Percentiles rank a stretch among this genome's conserved stretches.
Conservation (phyloP, 768 basidiomycete species). For the Pleurotus tuoliensis region DNA sequence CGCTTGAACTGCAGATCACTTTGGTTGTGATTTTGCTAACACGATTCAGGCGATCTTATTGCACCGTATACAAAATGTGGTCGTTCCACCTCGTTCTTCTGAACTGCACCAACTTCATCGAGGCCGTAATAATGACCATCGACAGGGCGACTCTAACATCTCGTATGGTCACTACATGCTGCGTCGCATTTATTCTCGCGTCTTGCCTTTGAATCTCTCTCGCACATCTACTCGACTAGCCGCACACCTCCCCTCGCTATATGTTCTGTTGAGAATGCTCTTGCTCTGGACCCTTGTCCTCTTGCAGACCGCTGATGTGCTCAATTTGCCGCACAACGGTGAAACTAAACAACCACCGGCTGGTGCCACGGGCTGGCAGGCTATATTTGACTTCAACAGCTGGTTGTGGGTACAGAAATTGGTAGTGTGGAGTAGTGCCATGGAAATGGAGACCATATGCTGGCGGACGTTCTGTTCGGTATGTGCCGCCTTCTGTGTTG, state of each 20-base stretch:
- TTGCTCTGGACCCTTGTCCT: constrained; percentile 56
- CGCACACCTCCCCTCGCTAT: constrained; percentile 62
- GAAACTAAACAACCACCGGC: constrained; percentile 1
- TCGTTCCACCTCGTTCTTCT: constrained; percentile 56
- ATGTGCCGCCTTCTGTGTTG: constrained; percentile 60
- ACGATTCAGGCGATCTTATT: constrained; percentile 56
- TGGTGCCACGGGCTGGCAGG: constrained; percentile 26
- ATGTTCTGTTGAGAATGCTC: constrained; percentile 53
- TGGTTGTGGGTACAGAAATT: constrained; percentile 28
- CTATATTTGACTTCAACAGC: constrained; percentile 8
- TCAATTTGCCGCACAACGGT: neutral
- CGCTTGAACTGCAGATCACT: too few species aligned
- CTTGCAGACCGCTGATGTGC: constrained; percentile 48
- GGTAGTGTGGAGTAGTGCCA: constrained; percentile 39
- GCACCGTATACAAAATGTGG: constrained; percentile 75
- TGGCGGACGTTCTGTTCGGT: constrained; percentile 73
- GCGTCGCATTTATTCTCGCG: constrained; percentile 26
- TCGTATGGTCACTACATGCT: constrained; percentile 17
- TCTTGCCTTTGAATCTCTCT: constrained; percentile 66
- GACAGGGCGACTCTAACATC: constrained; percentile 18
- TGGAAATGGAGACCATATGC: constrained; percentile 61
- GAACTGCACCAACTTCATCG: constrained; percentile 6
- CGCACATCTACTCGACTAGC: constrained; percentile 54
- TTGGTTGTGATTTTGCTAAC: neutral
- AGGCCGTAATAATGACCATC: constrained; percentile 11